These are phyloP conservation scores for Rosellinia necatrix DNA, from an alignment of 2,329 filamentous ascomycete genomes.

Conservation along the genomic window DNA sequence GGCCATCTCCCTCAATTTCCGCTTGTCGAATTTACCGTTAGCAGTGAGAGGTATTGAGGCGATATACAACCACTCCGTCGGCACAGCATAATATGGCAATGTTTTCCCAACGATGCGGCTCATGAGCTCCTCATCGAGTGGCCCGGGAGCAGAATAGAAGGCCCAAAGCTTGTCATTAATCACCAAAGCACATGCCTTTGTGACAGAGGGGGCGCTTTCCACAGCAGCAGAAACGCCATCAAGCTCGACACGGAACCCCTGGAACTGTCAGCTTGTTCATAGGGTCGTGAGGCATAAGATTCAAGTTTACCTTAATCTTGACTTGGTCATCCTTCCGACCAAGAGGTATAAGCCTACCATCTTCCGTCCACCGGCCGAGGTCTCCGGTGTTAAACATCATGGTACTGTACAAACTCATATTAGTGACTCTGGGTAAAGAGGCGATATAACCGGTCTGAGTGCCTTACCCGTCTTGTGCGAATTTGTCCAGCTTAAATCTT, in stretches of 20 bases:
- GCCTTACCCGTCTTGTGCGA: constrained; percentile 55
- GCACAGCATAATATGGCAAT: constrained; percentile 61
- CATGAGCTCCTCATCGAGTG: constrained; percentile 45
- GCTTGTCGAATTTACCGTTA: constrained; percentile 63
- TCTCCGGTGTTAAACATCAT: constrained; percentile 67
- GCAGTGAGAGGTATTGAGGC: constrained; percentile 53
- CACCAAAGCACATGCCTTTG: constrained; percentile 52
- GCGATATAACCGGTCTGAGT: not conserved
- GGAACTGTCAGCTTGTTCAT: constrained; percentile 11
- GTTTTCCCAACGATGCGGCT: constrained; percentile 46
- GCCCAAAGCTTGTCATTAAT: constrained; percentile 55
- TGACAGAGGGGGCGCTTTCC: constrained; percentile 51
- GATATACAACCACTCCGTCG: constrained; percentile 50
- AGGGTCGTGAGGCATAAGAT: not conserved
- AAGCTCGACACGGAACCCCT: constrained; percentile 64
- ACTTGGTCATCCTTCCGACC: constrained; percentile 66
- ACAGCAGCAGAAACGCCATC: constrained; percentile 60
- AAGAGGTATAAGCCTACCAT: constrained; percentile 59
- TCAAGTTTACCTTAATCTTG: constrained; percentile 56
- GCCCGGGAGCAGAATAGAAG: constrained; percentile 49
- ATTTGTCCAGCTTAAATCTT: constrained; percentile 56
- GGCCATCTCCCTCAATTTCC: constrained; percentile 46
- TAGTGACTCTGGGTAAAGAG: not conserved
- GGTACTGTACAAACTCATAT: constrained; percentile 37
- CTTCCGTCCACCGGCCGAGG: constrained; percentile 57